Base-by-base conservation (phyloP, 2,329 filamentous ascomycete species). In the Monosporascus ibericus region DNA sequence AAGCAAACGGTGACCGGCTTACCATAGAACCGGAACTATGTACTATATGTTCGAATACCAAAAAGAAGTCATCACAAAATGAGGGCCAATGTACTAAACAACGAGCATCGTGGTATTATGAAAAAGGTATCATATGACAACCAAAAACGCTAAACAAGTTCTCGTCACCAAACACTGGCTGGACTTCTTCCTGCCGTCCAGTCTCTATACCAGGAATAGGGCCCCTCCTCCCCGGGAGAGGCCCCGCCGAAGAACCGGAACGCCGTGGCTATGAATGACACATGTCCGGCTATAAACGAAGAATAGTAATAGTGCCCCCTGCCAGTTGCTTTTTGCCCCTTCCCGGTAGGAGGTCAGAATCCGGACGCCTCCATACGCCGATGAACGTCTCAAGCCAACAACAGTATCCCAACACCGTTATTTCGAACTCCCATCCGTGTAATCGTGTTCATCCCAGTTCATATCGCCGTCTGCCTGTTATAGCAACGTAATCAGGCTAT, bases 201-300 rank as follows among this genome's bases (percentile, higher is more conserved):
- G 22, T 6, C n/a, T 30, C 30, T 34, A 34, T 14, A 34, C 30
- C 30, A 34, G 14, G 14, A 34, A 14, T 14, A 14, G 30, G 9
- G 30, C 30, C 9, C 11, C 11, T 34, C 30, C 30, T 34, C 30
- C 39, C 18, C 3, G 5, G 18, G 11, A 18, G 39, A 15, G 39
- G 39, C 11, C 18, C 17, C 39, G 18, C 11, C 18, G 22, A 42
- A 18, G 39, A 39, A 39, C 39, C 39, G 39, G 39, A 57, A 57
- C 52, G 48, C 48, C 55, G 34, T 55, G 51, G 49, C 51, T 49
- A 51, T 46, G 50, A 38, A 25, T 44, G 36, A 24, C 25, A 50
- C 52, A 51, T 25, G 24, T 48, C 48, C 8, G 39, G 52, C 38
- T 44, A 52, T n/a, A 52, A 52, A 14, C 15, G 22, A 51, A 48